phyloP scores from a whole-genome alignment of 768 basidiomycete genomes.

The Russula virescens region DNA sequence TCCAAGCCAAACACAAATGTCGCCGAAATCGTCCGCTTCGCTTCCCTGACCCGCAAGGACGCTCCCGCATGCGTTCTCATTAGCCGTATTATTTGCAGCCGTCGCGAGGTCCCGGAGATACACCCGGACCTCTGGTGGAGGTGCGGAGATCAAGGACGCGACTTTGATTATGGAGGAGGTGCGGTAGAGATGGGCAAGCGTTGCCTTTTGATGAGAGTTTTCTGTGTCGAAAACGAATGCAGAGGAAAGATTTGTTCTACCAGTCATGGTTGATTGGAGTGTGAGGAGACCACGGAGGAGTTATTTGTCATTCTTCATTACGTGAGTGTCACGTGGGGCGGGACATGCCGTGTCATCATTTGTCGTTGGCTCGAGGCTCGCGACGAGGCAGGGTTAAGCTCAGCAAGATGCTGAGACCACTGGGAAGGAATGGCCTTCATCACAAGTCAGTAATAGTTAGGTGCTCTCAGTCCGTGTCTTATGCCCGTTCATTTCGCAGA shows the following conservation, averaged over 20 bases:
- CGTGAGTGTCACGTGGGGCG: not conserved
- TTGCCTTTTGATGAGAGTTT: conserved; percentile 18
- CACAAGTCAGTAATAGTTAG: conserved; percentile 32
- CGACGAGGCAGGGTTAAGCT: not conserved
- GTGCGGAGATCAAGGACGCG: conserved; percentile 17
- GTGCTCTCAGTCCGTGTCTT: not conserved
- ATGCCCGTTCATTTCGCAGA: conserved; percentile 1
- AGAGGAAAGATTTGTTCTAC: conserved; percentile 9
- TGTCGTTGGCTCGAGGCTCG: not conserved
- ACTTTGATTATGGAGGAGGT: conserved; percentile 20
- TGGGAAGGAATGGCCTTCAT: conserved; percentile 35
- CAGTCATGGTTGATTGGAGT: conserved; percentile 1
- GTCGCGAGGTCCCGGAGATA: conserved; percentile 32
- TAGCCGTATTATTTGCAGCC: conserved; percentile 38
- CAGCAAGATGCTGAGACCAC: conserved; percentile 35
- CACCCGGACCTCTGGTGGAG: conserved; percentile 14
- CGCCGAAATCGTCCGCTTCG: conserved; percentile 53
- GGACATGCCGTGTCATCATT: too few species aligned
- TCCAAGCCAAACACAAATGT: conserved; percentile 50
- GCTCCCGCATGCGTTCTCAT: conserved; percentile 41
- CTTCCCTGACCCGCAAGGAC: conserved; percentile 48
- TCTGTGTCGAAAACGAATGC: conserved; percentile 17
- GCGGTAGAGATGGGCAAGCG: conserved; percentile 21
- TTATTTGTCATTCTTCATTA: not conserved
- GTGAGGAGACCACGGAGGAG: too few species aligned